Evolutionary conservation across 768 basidiomycete species (phyloP), one percentile per base, ranked within the genome.

Genomic region (Lepiota venenata): DNA sequence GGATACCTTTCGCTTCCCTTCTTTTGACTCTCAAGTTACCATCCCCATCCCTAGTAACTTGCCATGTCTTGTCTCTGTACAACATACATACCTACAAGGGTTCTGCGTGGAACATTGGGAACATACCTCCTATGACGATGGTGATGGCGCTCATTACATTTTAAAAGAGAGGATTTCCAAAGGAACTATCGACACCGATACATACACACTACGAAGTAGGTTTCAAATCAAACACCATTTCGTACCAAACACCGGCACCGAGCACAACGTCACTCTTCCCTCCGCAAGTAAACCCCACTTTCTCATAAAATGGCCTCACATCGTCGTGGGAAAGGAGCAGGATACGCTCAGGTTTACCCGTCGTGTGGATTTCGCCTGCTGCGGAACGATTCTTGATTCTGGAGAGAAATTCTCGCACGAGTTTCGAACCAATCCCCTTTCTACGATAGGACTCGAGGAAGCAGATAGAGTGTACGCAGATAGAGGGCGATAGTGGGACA

Each of bases 391-490:
- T 72, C 20, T 29, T 71, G 22, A 86, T 66, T 15, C 82, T 75
- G 0, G 63, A 42, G 36, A 85, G 60, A 65, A 87, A 89, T 61
- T 86, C 85, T 36, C 70, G 70, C 42, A 90, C 68, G n/a, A 91
- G 71, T 9, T 65, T 63, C 15, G 74, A 64, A 0, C 76, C 88
- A 43, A 88, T 61, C 14, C 84, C 82, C 44, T 73, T 69, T 29
- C 73, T 61, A 21, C 72, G 71, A 55, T 77, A 69, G 3, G 65
- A 53, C 0, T 71, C 61, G 3, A 71, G 56, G 11, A 89, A 78
- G 60, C 82, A 85, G 18, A 90, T 79, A 10, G 84, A 83, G 65
- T 91, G 88, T 41, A 91, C 76, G 64, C 85, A 87, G 48, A 88
- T 79, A 4, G 81, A 79, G 0, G 72, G 47, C 0, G 77, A 69